Evolutionary conservation across 2,329 filamentous ascomycete species (phyloP).

Genomic region (Achaetomium macrosporum): DNA sequence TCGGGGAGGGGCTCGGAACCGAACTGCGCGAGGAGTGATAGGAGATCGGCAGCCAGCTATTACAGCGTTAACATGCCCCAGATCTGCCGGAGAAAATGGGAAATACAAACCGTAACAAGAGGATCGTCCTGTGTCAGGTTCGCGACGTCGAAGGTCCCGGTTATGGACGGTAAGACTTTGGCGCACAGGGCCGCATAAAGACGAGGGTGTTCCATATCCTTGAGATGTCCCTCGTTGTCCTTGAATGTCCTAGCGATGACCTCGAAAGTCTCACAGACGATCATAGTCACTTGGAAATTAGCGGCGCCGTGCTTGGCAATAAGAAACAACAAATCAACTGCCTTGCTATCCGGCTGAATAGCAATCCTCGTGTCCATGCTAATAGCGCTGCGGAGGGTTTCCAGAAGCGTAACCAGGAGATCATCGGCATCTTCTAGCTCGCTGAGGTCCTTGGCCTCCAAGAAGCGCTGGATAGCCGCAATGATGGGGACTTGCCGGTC

Average conservation of each 20-base stretch:
- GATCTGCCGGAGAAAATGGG: not conserved
- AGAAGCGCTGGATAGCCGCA: conserved; percentile 63
- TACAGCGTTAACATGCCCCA: conserved; percentile 10
- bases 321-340: conserved; percentile 78
- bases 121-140: conserved; percentile 79
- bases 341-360: conserved; percentile 64
- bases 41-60: conserved; percentile 68
- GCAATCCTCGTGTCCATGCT: conserved; percentile 70
- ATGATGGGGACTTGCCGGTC: conserved; percentile 58
- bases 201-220: conserved; percentile 47
- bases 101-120: conserved; percentile 60
- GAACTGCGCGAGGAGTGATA: conserved; percentile 74
- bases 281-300: conserved; percentile 85
- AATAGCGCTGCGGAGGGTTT: conserved; percentile 79
- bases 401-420: conserved; percentile 81
- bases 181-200: conserved; percentile 73
- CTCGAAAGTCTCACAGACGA: conserved; percentile 88
- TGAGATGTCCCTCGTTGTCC: conserved; percentile 10
- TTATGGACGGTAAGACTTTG: conserved; percentile 83
- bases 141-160: conserved; percentile 82
- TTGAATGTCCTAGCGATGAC: conserved; percentile 66
- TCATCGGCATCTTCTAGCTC: conserved; percentile 88
- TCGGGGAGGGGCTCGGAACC: conserved; percentile 78
- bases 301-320: conserved; percentile 81
- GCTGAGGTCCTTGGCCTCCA: conserved; percentile 71